Percentiles rank a stretch among this genome's conserved stretches.
Evolutionary conservation across 768 basidiomycete species (phyloP).

Genomic region (Termitomyces sp.): DNA sequence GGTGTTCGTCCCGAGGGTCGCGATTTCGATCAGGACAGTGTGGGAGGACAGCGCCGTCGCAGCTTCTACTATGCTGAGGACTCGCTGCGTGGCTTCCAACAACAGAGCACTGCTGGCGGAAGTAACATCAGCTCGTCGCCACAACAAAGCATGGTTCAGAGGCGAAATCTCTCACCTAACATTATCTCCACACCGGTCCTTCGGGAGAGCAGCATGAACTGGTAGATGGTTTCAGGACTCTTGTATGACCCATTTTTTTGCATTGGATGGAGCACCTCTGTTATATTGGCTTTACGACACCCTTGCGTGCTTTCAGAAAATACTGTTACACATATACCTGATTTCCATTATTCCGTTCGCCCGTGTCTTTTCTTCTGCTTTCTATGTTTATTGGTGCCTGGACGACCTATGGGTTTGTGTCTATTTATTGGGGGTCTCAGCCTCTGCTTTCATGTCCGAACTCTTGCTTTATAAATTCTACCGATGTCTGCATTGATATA

Average conservation of each 20-base stretch:
- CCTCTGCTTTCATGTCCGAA: constrained; percentile 4
- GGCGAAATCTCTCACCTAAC: constrained; percentile 54
- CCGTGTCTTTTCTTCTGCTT: constrained; percentile 3
- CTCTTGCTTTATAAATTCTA: constrained; percentile 3
- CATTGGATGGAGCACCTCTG: neutral
- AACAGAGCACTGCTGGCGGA: constrained; percentile 29
- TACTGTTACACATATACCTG: constrained; percentile 14
- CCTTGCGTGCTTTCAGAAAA: constrained; percentile 4
- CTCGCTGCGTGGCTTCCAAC: constrained; percentile 57
- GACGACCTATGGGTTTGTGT: constrained; percentile 9
- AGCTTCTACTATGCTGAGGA: constrained; percentile 91
- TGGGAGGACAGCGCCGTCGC: constrained; percentile 68
- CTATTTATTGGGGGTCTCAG: constrained; percentile 11
- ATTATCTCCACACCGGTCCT: constrained; percentile 76
- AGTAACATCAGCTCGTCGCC: neutral
- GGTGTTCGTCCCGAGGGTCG: constrained; percentile 61
- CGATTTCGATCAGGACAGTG: constrained; percentile 73
- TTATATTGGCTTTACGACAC: neutral
- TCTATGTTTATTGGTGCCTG: constrained; percentile 14
- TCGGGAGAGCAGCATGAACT: constrained; percentile 82
- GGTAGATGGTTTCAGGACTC: constrained; percentile 38
- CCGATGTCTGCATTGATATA: neutral
- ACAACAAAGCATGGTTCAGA: constrained; percentile 31
- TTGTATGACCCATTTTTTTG: neutral
- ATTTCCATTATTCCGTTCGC: constrained; percentile 4